phyloP scores from a whole-genome alignment of 768 basidiomycete genomes.

The Leccinum aurantiacum region DNA sequence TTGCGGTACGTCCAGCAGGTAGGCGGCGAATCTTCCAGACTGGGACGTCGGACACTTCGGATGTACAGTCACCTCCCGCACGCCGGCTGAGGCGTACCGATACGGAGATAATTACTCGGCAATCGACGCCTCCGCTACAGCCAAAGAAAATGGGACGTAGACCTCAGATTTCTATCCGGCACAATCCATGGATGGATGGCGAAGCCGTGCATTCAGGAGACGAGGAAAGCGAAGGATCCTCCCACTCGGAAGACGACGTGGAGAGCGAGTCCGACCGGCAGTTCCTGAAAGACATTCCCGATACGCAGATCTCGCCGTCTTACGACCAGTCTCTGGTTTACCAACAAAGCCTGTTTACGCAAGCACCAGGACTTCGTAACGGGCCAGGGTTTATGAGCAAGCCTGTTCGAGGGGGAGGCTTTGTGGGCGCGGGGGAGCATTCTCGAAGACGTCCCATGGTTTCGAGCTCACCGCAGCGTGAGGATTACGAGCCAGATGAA shows the following conservation, averaged over 20 bases:
- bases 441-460: slow-evolving; percentile 32
- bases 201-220: slow-evolving; percentile 82
- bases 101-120: slow-evolving; percentile 24
- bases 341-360: slow-evolving; percentile 71
- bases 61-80: slow-evolving; percentile 33
- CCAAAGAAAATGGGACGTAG: slow-evolving; percentile 24
- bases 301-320: slow-evolving; percentile 67
- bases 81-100: slow-evolving; percentile 29
- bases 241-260: slow-evolving; percentile 48
- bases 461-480: slow-evolving; percentile 63
- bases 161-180: slow-evolving; percentile 35
- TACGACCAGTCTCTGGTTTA: slow-evolving; percentile 76
- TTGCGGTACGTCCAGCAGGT: slow-evolving; percentile 45
- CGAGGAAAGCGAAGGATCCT: slow-evolving; percentile 65
- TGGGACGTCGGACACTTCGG: slow-evolving; percentile 23
- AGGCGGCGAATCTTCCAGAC: slow-evolving; percentile 20
- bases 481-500: slow-evolving; percentile 54
- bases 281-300: slow-evolving; percentile 62
- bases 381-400: slow-evolving; percentile 55
- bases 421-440: slow-evolving; percentile 35
- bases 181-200: slow-evolving; percentile 56
- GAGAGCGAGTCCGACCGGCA: slow-evolving; percentile 67
- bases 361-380: slow-evolving; percentile 41
- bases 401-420: slow-evolving; percentile 47
- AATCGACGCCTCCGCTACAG: slow-evolving; percentile 22